Base-by-base conservation (phyloP, 495 filamentous ascomycete genomes). In the Aspergillus affinis region DNA sequence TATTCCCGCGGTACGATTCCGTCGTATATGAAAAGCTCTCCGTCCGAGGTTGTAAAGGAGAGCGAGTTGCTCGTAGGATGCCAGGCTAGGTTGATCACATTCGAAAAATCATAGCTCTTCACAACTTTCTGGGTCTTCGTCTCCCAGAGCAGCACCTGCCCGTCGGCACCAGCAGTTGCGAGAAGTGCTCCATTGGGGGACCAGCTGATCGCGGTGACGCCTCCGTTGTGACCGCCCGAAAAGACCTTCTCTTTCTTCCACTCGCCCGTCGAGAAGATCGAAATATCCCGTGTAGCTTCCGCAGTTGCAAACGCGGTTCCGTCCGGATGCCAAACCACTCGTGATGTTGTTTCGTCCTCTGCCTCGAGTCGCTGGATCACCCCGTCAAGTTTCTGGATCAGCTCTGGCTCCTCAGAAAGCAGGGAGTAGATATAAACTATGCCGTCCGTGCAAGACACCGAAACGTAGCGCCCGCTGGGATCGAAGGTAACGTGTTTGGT, bases 171-270 rank as follows among this genome's bases (percentile, higher is more conserved):
- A 17, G 95, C 90, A 7, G 89, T 91, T 20, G 85, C 90, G 6
- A 98, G 80, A 48, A 98, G 78, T 0, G 92, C 89, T 19, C 94
- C 94, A 72, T 98, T 98, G 2, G 92, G 92, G 15, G 93, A 94
- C 94, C 94, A 98, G 47, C 86, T 85, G 18, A 93, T 75, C 13
- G 93, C 88, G 0, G 92, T 96, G 60, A 98, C 87, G 64, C 95
- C 90, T 21, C 88, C 90, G 26, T 83, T 87, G 64, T 98, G 95
- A 1, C 90, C 92, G 23, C 84, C 84, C 7, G 84, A 67, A 66
- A 98, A 98, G 0, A 72, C 68, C 63, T 89, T 83, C 69, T 97
- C 91, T 56, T 85, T 87, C 69, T 90, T 89, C 88, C 93, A 96
- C 65, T 94, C 90, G n/a, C 84, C 82, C 57, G 83, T 83, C 21